phyloP scores from a whole-genome alignment of 768 basidiomycete genomes.

The Termitomyces sp. region DNA sequence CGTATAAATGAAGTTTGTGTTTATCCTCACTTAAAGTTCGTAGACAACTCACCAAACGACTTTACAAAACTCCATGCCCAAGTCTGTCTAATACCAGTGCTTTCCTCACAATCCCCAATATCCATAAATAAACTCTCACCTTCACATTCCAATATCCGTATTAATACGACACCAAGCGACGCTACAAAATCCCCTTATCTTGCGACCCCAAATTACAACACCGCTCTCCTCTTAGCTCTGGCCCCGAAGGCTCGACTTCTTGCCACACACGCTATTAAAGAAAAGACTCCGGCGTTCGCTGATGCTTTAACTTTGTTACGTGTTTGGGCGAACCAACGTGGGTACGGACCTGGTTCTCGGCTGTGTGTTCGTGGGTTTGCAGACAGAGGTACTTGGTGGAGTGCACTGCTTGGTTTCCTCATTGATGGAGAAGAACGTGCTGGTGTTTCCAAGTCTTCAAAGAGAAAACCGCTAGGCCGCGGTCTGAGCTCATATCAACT shows the following conservation, averaged over 20 bases:
- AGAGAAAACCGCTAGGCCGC: slow-evolving; percentile 60
- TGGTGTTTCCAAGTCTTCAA: slow-evolving; percentile 22
- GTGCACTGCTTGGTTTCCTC: slow-evolving; percentile 50
- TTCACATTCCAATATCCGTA: slow-evolving; percentile 52
- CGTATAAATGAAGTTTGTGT: slow-evolving; percentile 18
- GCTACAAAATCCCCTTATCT: slow-evolving; percentile 19
- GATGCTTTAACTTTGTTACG: slow-evolving; percentile 77
- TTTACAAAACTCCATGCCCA: slow-evolving; percentile 65
- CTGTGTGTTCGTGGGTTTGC: slow-evolving; percentile 68
- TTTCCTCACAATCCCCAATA: slow-evolving; percentile 57
- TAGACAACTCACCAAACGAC: slow-evolving; percentile 48
- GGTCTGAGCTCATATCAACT: slow-evolving; percentile 89
- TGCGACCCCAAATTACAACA: slow-evolving; percentile 80
- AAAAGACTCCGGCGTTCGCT: slow-evolving; percentile 55
- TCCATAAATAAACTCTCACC: slow-evolving; percentile 68
- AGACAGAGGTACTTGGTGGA: slow-evolving; percentile 64
- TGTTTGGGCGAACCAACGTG: slow-evolving; percentile 87
- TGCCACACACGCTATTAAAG: slow-evolving; percentile 43
- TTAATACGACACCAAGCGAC: slow-evolving; percentile 13
- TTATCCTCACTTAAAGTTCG: slow-evolving; percentile 13
- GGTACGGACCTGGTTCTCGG: slow-evolving; percentile 55
- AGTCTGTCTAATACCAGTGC: slow-evolving; percentile 69
- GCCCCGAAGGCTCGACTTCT: slow-evolving; percentile 49
- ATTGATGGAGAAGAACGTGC: slow-evolving; percentile 61
- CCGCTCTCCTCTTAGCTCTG: slow-evolving; percentile 50